Evolutionary conservation across 805 yeast genomes (phyloP).

Genomic region (Ogataea methanolica): DNA sequence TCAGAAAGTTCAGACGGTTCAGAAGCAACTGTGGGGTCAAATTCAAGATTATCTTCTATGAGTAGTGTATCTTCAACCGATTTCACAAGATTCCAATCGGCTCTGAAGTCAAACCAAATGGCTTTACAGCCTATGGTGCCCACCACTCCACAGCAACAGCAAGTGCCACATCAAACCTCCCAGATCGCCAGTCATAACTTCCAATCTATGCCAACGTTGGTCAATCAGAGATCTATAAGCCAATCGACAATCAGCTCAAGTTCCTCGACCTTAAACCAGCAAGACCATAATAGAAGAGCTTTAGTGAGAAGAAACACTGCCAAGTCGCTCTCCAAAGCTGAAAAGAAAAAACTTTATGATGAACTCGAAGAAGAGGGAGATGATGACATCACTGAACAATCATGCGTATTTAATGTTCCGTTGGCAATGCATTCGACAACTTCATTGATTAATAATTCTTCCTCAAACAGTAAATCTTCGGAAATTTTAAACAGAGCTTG

Average conservation of each 20-base stretch:
- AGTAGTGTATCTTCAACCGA: conserved; percentile 21
- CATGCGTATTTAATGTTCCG: conserved; percentile 50
- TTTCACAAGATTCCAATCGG: conserved; percentile 5
- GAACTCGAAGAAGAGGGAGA: conserved; percentile 31
- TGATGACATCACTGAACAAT: conserved; percentile 35
- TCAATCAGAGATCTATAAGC: conserved; percentile 6
- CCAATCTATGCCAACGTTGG: conserved; percentile 15
- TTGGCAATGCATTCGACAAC: conserved; percentile 35
- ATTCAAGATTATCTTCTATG: conserved; percentile 22
- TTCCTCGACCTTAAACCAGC: conserved; percentile 6
- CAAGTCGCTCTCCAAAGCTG: conserved; percentile 19
- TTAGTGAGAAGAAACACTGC: conserved; percentile 5
- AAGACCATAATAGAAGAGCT: conserved; percentile 2
- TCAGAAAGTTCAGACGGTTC: conserved; percentile 19
- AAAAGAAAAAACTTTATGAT: conserved; percentile 27
- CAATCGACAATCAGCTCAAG: conserved; percentile 6
- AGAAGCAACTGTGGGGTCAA: conserved; percentile 11
- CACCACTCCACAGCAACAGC: neutral
- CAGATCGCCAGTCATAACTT: conserved; percentile 5
- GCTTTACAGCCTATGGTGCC: neutral
- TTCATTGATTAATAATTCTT: conserved; percentile 22
- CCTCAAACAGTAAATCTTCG: conserved; percentile 10
- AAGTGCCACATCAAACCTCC: neutral
- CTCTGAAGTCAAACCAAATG: conserved; percentile 1
- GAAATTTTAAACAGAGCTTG: conserved; percentile 24